Base-by-base conservation (phyloP, 345 rosid genomes). In the Noccaea bulbosa region DNA sequence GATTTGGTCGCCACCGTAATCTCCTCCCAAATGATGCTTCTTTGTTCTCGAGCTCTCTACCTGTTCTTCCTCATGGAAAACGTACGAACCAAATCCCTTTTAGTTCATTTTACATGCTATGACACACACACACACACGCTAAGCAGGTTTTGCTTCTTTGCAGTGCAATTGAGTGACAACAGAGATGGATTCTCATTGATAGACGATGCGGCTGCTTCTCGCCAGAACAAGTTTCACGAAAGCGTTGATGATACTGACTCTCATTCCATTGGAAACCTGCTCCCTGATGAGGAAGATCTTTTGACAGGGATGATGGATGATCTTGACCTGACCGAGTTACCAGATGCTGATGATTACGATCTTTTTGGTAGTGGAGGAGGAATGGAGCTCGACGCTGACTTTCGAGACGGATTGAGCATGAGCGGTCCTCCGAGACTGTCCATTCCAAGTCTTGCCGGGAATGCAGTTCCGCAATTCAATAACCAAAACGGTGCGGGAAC, bases 361-460 rank as follows among this genome's bases (percentile, higher is more conserved):
- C 77, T 89, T 46, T 89, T 89, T 62, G 92, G 89, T 44, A 85
- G 96, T 37, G 86, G 92, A 52, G 96, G 96, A 34, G 96, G 96
- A n/a, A 84, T 89, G 96, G 96, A 89, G 49, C 78, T 89, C 58
- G 96, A 87, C 50, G 20, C 67, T 48, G 86, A 84, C 37, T 67
- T 61, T 39, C 83, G 79, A 16, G 96, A 85, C 43, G 80, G 68
- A 73, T 55, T 81, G 79, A 73, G 77, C 75, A 56, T 85, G 53
- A 79, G 64, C 48, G 65, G 86, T 71, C 68, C 72, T 74, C 81
- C 93, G 40, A 85, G 87, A 65, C n/a, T 85, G n/a, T 79, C 79
- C 73, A 38, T 87, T 44, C 55, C 90, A 59, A 89, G 83, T 53
- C 69, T 77, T 22, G 70, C 69, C 67, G 92, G 84, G 37, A 87